Base-by-base conservation (phyloP, 352 stramenopile species). In the Aphanomyces astaci region DNA sequence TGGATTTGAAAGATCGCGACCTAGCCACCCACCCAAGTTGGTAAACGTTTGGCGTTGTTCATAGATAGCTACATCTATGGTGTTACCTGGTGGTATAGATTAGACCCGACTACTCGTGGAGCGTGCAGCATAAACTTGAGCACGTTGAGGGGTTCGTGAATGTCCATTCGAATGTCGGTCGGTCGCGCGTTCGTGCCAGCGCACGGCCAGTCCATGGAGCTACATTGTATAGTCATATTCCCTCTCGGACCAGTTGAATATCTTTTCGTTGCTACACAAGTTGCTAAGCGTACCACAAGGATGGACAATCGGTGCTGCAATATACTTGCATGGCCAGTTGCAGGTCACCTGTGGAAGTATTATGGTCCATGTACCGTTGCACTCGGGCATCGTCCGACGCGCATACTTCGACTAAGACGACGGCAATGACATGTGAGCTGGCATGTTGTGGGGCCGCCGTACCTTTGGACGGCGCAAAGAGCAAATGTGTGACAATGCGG, bases 41-140 rank as follows among this genome's bases (percentile, higher is more conserved):
- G 22, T 63, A 10, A 31, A 59, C 19, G 48, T 4, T 11, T 15
- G 11, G 10, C 17, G 10, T 24, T 31, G 5, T 15, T 25, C 11
- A 63, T 9, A 43, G 36, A 43, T n/a, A n/a, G n/a, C n/a, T n/a
- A n/a, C n/a, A n/a, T n/a, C n/a, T n/a, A n/a, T n/a, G n/a, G n/a
- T n/a, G n/a, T n/a, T 57, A 68, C 62, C 27, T 68, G 62, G 33
- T 68, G 27, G 62, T 60, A 59, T 4, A 60, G n/a, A 27, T 68
- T 68, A 7, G 10, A 43, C 36, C 30, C 13, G 25, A 22, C 25
- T 5, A 28, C 7, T 17, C 40, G 62, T 2, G 62, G 62, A 31
- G 40, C 62, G 3, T 68, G 33, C 13, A 68, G 22, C 10, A 60
- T 28, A 17, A 68, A 25, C 62, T 68, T 68, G 51, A 68, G 62